Base-by-base conservation (phyloP, 768 basidiomycete species). In the Sistotremastrum suecicum region DNA sequence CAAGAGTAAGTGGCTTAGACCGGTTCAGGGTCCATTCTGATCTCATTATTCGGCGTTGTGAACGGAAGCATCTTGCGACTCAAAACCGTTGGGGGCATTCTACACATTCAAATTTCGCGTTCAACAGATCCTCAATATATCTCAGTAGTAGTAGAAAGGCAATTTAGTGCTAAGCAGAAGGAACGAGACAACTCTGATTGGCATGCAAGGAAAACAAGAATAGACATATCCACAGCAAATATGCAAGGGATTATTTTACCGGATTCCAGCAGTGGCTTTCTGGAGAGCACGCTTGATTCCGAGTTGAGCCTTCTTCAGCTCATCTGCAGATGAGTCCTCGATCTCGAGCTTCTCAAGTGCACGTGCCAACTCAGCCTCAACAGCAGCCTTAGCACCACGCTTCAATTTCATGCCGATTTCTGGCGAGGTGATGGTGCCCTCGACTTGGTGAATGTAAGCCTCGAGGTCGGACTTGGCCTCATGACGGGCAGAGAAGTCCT, bases 401-500 rank as follows among this genome's bases (percentile, higher is more conserved):
- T 97, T 98, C 67, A 98, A 83, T 72, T 97, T 97, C 82, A 92
- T 86, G 59, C 88, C 86, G 56, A 95, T 87, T 66, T 95, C 92
- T 43, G 91, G 91, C 29, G 85, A 87, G 45, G 90, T 89, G 69
- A 98, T 92, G 49, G 89, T 94, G 62, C 76, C 74, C 75, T 95
- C 91, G 58, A 97, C 90, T 64, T 90, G 86, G 72, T 94, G 89
- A 59, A 99, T 75, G 71, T 97, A 97, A 35, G 89, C 80, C 72
- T 99, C 95, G 50, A 98, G 83, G 66, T 97, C 92, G 41, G 91
- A 87, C 67, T 92, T 95, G 52, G 95, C 91, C 68, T 98, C 92
- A 63, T 99, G 95, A 54, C 86, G 86, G 46, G 92, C 83, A 51
- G 89, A 87, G 78, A 94, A 98, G 64, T 98, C 95, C 72, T 91